A percentile compares a stretch with the other conserved stretches of the same genome.
Evolutionary conservation across 495 filamentous ascomycete genomes (phyloP).

Genomic region (Xylaria acuta): DNA sequence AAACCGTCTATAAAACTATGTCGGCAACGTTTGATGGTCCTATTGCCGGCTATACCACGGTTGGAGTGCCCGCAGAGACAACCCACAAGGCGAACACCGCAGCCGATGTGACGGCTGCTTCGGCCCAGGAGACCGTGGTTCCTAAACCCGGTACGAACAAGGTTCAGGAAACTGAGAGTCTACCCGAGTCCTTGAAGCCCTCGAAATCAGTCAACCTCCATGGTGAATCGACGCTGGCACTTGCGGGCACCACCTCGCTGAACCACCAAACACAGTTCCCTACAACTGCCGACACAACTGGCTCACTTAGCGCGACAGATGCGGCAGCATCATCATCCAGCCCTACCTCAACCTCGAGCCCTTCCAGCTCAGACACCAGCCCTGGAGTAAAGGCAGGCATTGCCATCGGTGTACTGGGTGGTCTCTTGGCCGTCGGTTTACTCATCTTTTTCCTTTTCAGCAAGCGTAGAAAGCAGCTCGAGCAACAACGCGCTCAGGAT

Average conservation of each 20-base stretch:
- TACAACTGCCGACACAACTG: slow-evolving; percentile 14
- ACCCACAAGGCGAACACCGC: slow-evolving; percentile 28
- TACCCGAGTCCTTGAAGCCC: slow-evolving; percentile 24
- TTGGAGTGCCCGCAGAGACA: slow-evolving; percentile 32
- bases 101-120: slow-evolving; percentile 34
- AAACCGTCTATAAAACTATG: slow-evolving; percentile 63
- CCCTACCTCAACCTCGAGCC: slow-evolving; percentile 39
- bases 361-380: slow-evolving; percentile 50
- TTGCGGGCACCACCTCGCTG: slow-evolving; percentile 29
- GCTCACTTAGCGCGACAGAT: slow-evolving; percentile 25
- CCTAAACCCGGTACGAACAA: slow-evolving; percentile 1
- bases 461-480: slow-evolving; percentile 61
- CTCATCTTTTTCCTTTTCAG: slow-evolving; percentile 73
- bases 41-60: slow-evolving; percentile 62
- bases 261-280: slow-evolving; percentile 16
- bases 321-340: slow-evolving; percentile 36
- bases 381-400: slow-evolving; percentile 81
- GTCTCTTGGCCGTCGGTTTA: slow-evolving; percentile 66
- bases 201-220: slow-evolving; percentile 16
- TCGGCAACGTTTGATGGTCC: slow-evolving; percentile 61
- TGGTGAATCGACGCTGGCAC: slow-evolving; percentile 27
- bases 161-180: background rate
- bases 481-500: slow-evolving; percentile 60
- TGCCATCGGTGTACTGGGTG: slow-evolving; percentile 74
- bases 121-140: slow-evolving; percentile 30